A percentile compares a stretch with the other conserved stretches of the same genome.
Evolutionary conservation across 352 stramenopile species (phyloP).

Genomic region (Globisporangium iwayamae): DNA sequence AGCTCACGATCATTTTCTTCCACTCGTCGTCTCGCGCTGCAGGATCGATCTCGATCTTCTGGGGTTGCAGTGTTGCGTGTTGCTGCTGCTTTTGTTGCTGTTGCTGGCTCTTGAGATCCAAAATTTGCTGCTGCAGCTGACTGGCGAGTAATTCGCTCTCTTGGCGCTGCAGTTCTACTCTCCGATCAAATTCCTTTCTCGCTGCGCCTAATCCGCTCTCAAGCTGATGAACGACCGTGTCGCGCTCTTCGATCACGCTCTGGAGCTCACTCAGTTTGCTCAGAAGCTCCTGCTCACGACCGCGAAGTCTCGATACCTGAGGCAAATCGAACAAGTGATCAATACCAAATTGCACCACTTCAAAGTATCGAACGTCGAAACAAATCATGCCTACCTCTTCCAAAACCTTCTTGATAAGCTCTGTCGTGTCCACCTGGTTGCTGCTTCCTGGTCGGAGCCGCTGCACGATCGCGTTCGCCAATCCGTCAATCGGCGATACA

Average conservation of each 20-base stretch:
- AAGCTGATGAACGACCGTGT: conserved; percentile 47
- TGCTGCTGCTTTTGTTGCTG: conserved; percentile 19
- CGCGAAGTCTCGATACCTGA: conserved; percentile 27
- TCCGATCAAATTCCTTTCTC: conserved; percentile 68
- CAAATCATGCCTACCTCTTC: conserved; percentile 32
- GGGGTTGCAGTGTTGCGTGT: conserved; percentile 17
- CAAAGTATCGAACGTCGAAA: not conserved
- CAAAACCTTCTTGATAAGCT: conserved; percentile 46
- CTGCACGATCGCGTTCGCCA: conserved; percentile 28
- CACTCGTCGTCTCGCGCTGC: conserved; percentile 56
- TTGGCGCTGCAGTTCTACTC: conserved; percentile 46
- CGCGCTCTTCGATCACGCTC: conserved; percentile 42
- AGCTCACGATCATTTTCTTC: conserved; percentile 64
- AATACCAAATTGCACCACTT: not conserved
- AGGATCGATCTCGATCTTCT: conserved; percentile 24
- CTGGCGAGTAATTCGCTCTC: conserved; percentile 30
- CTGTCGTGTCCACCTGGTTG: conserved; percentile 2
- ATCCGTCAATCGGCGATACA: conserved; percentile 41
- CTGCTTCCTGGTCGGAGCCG: conserved; percentile 20
- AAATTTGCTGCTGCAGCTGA: conserved; percentile 42
- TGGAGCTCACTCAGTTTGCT: conserved; percentile 34
- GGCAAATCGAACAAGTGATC: not conserved
- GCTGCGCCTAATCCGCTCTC: conserved; percentile 58
- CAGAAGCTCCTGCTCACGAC: conserved; percentile 41
- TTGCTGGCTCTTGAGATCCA: conserved; percentile 22